These are phyloP conservation scores for Nakazawaea molendinolei DNA, from an alignment of 805 yeast genomes.

Conservation along the genomic window DNA sequence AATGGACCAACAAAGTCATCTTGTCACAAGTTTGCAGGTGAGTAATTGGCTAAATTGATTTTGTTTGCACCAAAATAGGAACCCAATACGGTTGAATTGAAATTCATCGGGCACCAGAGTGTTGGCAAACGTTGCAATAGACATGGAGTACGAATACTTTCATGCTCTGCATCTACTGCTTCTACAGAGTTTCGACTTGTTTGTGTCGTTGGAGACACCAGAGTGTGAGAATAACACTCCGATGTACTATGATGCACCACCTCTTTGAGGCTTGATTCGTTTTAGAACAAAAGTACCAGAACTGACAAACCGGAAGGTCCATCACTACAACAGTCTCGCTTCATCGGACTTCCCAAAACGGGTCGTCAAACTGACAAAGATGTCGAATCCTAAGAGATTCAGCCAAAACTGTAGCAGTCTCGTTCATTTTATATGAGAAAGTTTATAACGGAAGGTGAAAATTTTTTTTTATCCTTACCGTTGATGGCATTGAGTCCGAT, in stretches of 20 bases:
- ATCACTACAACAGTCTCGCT: conserved; percentile 7
- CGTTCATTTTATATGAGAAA: no score
- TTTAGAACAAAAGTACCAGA: conserved; percentile 1
- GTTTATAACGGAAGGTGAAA: no score
- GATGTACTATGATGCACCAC: conserved; percentile 15
- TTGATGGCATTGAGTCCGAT: no score
- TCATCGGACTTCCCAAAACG: conserved; percentile 12
- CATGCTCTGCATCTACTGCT: no score
- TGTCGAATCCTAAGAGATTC: no score
- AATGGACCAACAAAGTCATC: conserved; percentile 63
- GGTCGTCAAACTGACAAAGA: conserved; percentile 10
- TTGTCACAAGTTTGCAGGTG: conserved; percentile 45
- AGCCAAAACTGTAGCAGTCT: no score
- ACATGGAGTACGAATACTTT: neutral
- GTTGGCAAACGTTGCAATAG: conserved; percentile 61
- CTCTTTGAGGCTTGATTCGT: neutral
- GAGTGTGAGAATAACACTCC: conserved; percentile 5
- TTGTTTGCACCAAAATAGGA: conserved; percentile 93
- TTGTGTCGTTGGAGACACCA: conserved; percentile 14
- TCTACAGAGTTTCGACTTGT: no score
- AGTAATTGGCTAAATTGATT: conserved; percentile 60
- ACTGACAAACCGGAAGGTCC: neutral
- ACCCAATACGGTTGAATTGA: conserved; percentile 45
- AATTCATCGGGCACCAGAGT: conserved; percentile 74
- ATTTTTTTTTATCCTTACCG: no score